A percentile compares a stretch with the other conserved stretches of the same genome.
Evolutionary conservation across 306 rosid species (phyloP).

Genomic region (Sicyos edulis): DNA sequence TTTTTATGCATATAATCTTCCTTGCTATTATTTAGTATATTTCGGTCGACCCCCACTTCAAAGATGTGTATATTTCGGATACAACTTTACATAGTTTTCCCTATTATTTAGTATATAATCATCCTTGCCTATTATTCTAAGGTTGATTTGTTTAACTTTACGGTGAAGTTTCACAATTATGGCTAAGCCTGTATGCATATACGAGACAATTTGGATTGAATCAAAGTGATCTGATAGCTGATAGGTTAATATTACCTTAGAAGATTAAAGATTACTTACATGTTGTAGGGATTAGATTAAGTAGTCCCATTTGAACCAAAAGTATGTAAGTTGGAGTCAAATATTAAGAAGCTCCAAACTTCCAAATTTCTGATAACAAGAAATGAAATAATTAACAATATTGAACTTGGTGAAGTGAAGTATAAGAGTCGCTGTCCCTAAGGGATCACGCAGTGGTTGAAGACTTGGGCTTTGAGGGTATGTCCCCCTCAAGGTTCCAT

Average conservation of each 20-base stretch:
- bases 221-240: conserved; percentile 5
- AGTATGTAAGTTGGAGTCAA: background rate
- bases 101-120: too few relatives aligned
- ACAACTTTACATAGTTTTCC: background rate
- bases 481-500: too few relatives aligned
- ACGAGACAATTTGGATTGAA: background rate
- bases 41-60: background rate
- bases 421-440: background rate
- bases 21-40: background rate
- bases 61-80: background rate
- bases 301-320: background rate
- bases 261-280: background rate
- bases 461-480: too few relatives aligned
- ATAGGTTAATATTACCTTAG: background rate
- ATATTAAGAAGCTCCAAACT: background rate
- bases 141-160: background rate
- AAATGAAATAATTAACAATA: background rate
- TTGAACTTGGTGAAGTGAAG: background rate
- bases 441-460: too few relatives aligned
- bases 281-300: background rate
- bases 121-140: background rate
- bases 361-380: background rate
- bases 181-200: background rate
- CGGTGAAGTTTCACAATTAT: background rate
- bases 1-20: background rate